Evolutionary conservation across 768 basidiomycete species (phyloP).

Genomic region (Calocybe gangraenosa): DNA sequence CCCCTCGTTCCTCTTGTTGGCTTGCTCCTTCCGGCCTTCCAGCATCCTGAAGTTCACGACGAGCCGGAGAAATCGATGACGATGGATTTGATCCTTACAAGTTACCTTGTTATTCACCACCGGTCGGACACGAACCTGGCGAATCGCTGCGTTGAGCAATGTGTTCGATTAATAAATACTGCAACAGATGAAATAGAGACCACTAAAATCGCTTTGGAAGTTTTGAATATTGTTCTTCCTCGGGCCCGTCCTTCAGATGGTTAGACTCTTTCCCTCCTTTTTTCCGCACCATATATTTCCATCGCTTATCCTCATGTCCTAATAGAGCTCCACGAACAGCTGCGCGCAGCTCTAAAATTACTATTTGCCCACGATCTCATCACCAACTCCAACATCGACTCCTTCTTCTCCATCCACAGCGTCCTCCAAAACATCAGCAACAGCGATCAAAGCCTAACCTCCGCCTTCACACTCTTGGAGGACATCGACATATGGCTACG

Average conservation of each 20-base stretch:
- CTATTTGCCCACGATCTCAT: neutral
- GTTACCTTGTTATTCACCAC: constrained; percentile 5
- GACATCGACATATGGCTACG: neutral
- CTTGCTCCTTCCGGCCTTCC: neutral
- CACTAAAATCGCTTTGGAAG: neutral
- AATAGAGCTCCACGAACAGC: no score
- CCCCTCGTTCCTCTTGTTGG: constrained; percentile 13
- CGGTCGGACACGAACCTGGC: neutral
- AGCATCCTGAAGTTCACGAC: neutral
- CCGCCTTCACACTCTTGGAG: neutral
- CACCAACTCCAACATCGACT: neutral
- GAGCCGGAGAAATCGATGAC: neutral
- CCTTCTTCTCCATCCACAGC: neutral
- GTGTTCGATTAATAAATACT: constrained; percentile 1
- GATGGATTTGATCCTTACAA: constrained; percentile 3
- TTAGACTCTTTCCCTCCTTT: neutral
- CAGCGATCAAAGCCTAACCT: no score
- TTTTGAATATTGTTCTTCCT: neutral
- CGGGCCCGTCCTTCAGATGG: neutral
- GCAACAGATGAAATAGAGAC: neutral
- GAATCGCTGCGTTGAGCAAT: neutral
- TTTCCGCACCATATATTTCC: neutral
- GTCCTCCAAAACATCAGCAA: neutral
- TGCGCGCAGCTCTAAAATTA: neutral
- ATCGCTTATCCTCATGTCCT: no score